Base-by-base conservation (phyloP, 1,139 yeast genomes). In the Diutina pseudorugosa region DNA sequence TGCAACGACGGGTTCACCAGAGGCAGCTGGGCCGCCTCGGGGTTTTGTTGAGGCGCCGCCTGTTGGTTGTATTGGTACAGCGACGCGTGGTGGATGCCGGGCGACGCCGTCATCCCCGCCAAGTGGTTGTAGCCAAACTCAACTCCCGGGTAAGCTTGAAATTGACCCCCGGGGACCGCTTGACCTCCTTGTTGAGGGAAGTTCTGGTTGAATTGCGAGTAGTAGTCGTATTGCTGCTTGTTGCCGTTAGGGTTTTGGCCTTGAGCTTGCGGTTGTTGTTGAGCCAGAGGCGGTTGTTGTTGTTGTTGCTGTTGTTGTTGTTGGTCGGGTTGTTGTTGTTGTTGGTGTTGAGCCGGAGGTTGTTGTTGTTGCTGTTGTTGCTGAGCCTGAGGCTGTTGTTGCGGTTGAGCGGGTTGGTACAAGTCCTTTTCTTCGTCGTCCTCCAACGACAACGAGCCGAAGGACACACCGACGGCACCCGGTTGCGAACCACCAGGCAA, bases 401-500 rank as follows among this genome's bases (percentile, higher is more conserved):
- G 60, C 4, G 56, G 57, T 55, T 51, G 59, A 54, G 60, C 60
- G 4, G 55, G 55, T 51, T 55, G 61, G 40, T 45, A 45, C 40
- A 45, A 25, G 40, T 45, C 49, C 49, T 45, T 45, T 27, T 45
- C 41, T 25, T 45, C 49, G 8, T 45, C 49, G 12, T 45, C 49
- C 11, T 45, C 49, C 40, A 45, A 27, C 30, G 40, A 27, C 40
- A 45, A 27, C 49, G 85, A 79, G 52, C 90, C 89, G 61, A 84
- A 84, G 52, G 85, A 83, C 53, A 83, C 85, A 58, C 86, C 88
- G 52, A 81, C 82, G 16, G 47, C 23, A 14, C 25, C 27, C 55
- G 79, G 73, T 61, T 77, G 77, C 49, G 73, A 70, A 56, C 74
- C 70, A 61, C 76, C 79, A 58, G 93, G 93, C 62, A 85, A 77